Evolutionary conservation across 306 rosid genomes (phyloP).

Genomic region (Medicago arabica): DNA sequence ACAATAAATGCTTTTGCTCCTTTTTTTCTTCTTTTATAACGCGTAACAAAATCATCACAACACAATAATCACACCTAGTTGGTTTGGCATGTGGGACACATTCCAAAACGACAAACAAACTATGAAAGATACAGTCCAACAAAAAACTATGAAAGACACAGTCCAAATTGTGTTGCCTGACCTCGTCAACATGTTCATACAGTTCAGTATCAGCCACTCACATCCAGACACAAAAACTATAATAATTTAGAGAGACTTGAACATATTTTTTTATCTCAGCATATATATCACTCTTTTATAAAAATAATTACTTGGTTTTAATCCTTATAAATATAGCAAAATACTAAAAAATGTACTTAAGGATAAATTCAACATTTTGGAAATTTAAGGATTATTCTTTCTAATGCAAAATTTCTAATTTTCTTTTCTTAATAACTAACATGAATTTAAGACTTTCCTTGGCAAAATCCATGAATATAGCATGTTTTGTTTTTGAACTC

Average conservation of each 20-base stretch:
- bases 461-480: too few relatives aligned
- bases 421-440: too few relatives aligned
- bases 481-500: too few relatives aligned
- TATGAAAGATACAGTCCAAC: conserved; percentile 33
- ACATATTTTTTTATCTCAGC: not conserved
- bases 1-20: not conserved
- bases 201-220: conserved; percentile 25
- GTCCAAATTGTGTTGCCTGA: conserved; percentile 48
- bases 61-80: not conserved
- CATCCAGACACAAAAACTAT: conserved; percentile 27
- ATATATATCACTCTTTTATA: too few relatives aligned
- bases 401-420: too few relatives aligned
- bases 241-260: not conserved
- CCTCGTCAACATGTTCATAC: conserved; percentile 49
- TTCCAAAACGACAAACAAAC: conserved; percentile 25
- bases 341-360: too few relatives aligned
- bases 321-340: too few relatives aligned
- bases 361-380: too few relatives aligned
- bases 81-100: conserved; percentile 35
- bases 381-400: too few relatives aligned
- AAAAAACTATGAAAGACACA: conserved; percentile 15
- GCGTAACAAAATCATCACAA: conserved; percentile 23
- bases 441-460: too few relatives aligned
- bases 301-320: too few relatives aligned
- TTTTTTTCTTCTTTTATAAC: not conserved